Evolutionary conservation across 176 grass and related monocot genomes (phyloP).

Genomic region (Puccinellia tenuiflora): DNA sequence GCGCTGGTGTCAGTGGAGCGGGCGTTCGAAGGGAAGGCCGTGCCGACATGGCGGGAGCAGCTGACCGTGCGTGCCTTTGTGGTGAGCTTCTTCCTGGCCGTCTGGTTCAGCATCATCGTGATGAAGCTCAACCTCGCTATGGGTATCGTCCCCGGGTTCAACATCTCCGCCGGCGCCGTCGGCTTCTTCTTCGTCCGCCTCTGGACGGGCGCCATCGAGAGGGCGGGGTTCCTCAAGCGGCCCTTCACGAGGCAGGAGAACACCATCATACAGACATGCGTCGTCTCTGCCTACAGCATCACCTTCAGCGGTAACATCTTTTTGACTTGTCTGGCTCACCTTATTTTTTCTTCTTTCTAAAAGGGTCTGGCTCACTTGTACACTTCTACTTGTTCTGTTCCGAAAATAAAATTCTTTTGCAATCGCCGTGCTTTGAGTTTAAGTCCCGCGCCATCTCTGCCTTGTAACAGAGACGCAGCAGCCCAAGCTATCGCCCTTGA

Average conservation of each 20-base stretch:
- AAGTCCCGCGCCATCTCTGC: too few relatives aligned
- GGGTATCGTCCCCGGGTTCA: slow-evolving; percentile 82
- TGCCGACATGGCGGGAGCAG: slow-evolving; percentile 71
- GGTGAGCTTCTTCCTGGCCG: slow-evolving; percentile 60
- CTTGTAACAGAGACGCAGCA: too few relatives aligned
- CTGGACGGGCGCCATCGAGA: slow-evolving; percentile 47
- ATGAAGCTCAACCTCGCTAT: slow-evolving; percentile 89
- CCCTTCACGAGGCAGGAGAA: slow-evolving; percentile 78
- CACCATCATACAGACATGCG: slow-evolving; percentile 78
- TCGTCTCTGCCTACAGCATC: slow-evolving; percentile 52
- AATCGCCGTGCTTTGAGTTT: too few relatives aligned
- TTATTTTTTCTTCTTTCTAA: too few relatives aligned
- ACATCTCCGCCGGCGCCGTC: slow-evolving; percentile 71
- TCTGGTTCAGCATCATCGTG: slow-evolving; percentile 68
- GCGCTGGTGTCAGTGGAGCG: slow-evolving; percentile 41
- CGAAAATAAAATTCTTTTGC: too few relatives aligned
- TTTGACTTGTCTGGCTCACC: too few relatives aligned
- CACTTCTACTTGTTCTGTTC: too few relatives aligned
- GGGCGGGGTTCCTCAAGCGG: slow-evolving; percentile 23
- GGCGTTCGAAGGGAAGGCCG: slow-evolving; percentile 31
- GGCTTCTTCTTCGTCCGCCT: slow-evolving; percentile 52
- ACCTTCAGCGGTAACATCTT: slow-evolving; percentile 45
- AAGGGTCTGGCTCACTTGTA: too few relatives aligned
- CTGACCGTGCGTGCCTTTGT: slow-evolving; percentile 68
- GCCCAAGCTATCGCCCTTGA: too few relatives aligned